These are phyloP conservation scores for Lactifluus volemus DNA, from an alignment of 768 basidiomycete genomes.

Conservation along the genomic window DNA sequence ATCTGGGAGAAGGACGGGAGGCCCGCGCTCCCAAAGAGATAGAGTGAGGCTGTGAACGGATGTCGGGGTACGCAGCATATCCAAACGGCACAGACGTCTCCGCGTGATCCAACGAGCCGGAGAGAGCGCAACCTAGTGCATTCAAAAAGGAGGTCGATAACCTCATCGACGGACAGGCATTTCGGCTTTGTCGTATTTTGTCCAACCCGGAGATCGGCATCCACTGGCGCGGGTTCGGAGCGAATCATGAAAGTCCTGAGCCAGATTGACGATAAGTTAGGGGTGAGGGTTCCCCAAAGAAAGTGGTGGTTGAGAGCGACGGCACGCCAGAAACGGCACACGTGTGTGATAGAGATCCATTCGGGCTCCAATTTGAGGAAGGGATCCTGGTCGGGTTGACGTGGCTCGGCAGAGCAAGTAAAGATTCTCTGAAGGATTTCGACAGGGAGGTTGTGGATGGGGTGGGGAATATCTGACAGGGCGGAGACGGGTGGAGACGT, in stretches of 20 bases:
- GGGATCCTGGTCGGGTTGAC: neutral
- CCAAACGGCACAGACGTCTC: neutral
- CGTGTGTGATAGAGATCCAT: constrained; percentile 14
- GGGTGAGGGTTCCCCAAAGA: constrained; percentile 11
- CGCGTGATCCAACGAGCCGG: neutral
- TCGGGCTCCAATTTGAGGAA: constrained; percentile 4
- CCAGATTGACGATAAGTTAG: constrained; percentile 6
- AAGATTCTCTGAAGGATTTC: neutral
- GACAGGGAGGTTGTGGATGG: no score
- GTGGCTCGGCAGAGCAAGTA: neutral
- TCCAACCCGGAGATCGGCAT: constrained; percentile 6
- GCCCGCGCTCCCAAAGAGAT: constrained; percentile 4
- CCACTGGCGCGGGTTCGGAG: constrained; percentile 7
- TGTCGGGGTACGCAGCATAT: neutral
- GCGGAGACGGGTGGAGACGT: neutral
- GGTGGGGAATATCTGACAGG: no score
- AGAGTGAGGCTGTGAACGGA: constrained; percentile 4
- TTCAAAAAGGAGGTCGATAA: constrained; percentile 6
- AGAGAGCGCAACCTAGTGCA: constrained; percentile 10
- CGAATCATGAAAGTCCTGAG: constrained; percentile 5
- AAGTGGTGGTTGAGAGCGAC: constrained; percentile 7
- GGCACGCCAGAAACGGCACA: constrained; percentile 12
- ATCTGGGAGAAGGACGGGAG: constrained; percentile 4
- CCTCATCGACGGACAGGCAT: neutral
- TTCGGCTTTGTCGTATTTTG: neutral